These are phyloP conservation scores for Scedosporium boydii DNA, from an alignment of 2,329 filamentous ascomycete genomes.

Conservation along the genomic window DNA sequence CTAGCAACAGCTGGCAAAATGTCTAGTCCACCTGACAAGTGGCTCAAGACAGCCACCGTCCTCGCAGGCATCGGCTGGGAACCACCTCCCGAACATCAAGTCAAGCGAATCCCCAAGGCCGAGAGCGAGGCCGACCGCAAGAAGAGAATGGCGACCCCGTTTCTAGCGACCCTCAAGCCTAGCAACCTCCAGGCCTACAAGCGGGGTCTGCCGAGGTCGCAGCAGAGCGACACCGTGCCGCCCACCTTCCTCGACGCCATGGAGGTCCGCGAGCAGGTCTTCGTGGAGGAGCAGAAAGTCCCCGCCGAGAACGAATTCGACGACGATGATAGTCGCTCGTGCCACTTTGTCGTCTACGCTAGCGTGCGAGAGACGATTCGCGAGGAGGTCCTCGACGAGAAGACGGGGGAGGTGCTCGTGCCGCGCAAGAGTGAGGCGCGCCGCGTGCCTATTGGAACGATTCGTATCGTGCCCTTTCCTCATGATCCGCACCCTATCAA, in stretches of 20 bases:
- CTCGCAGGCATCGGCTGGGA: neutral
- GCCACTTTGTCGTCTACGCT: slow-evolving; percentile 83
- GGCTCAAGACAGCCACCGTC: neutral
- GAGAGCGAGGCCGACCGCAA: neutral
- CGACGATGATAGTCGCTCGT: slow-evolving; percentile 66
- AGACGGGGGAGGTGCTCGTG: slow-evolving; percentile 25
- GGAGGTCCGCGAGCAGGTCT: slow-evolving; percentile 51
- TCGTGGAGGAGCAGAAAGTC: slow-evolving; percentile 49
- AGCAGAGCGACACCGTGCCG: slow-evolving; percentile 39
- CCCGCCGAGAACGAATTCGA: slow-evolving; percentile 66
- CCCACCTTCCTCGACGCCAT: slow-evolving; percentile 53
- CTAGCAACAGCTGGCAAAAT: too few species aligned
- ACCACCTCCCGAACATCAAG: too few species aligned
- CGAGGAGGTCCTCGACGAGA: slow-evolving; percentile 32
- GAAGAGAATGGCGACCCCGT: slow-evolving; percentile 36
- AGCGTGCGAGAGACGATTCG: slow-evolving; percentile 41
- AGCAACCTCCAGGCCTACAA: slow-evolving; percentile 39
- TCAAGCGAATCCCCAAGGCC: neutral
- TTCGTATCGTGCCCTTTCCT: slow-evolving; percentile 75
- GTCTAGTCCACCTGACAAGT: too few species aligned
- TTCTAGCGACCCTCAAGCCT: slow-evolving; percentile 38
- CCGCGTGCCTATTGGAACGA: slow-evolving; percentile 54
- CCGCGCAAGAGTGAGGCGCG: slow-evolving; percentile 34
- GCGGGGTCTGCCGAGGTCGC: slow-evolving; percentile 23
- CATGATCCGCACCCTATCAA: slow-evolving; percentile 54